Evolutionary conservation across 805 yeast species (phyloP).

Genomic region (Kluyveromyces aestuarii): DNA sequence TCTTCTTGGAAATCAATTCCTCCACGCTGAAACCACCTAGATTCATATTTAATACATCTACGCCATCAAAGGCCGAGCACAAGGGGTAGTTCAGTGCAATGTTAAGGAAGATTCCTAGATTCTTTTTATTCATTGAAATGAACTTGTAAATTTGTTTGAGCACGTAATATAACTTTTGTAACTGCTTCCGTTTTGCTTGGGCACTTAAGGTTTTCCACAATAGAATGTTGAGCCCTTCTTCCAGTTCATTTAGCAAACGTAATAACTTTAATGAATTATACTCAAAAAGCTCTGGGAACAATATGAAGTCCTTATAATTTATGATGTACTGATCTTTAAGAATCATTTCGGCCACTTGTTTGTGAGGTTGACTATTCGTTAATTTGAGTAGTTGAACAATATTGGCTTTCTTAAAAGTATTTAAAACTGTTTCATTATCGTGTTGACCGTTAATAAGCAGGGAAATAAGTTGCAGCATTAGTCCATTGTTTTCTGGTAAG

Average conservation of each 20-base stretch:
- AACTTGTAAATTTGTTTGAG: slow-evolving; percentile 7
- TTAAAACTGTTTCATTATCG: slow-evolving; percentile 19
- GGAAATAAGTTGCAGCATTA: slow-evolving; percentile 11
- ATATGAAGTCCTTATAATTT: slow-evolving; percentile 24
- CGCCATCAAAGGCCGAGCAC: slow-evolving; percentile 3
- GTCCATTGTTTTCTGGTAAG: slow-evolving; percentile 7
- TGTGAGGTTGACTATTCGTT: slow-evolving; percentile 8
- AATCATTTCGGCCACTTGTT: slow-evolving; percentile 12
- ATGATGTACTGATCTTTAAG: slow-evolving; percentile 26
- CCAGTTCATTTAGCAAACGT: slow-evolving; percentile 7
- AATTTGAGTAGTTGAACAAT: slow-evolving; percentile 27
- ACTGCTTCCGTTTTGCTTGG: slow-evolving; percentile 3
- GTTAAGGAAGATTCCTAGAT: slow-evolving; percentile 14
- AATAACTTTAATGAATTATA: slow-evolving; percentile 9
- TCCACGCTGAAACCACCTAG: slow-evolving; percentile 10
- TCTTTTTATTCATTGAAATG: slow-evolving; percentile 9
- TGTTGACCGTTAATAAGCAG: slow-evolving; percentile 19
- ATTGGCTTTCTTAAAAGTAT: slow-evolving; percentile 24
- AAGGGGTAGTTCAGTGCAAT: slow-evolving; percentile 17
- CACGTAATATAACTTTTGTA: slow-evolving; percentile 7
- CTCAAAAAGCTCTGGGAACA: slow-evolving; percentile 27
- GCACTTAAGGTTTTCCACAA: background rate
- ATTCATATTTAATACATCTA: slow-evolving; percentile 19
- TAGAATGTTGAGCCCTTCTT: background rate
- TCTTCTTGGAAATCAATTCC: slow-evolving; percentile 2